phyloP scores from a whole-genome alignment of 148 eudicot genomes.

The Vaccinium darrowii region DNA sequence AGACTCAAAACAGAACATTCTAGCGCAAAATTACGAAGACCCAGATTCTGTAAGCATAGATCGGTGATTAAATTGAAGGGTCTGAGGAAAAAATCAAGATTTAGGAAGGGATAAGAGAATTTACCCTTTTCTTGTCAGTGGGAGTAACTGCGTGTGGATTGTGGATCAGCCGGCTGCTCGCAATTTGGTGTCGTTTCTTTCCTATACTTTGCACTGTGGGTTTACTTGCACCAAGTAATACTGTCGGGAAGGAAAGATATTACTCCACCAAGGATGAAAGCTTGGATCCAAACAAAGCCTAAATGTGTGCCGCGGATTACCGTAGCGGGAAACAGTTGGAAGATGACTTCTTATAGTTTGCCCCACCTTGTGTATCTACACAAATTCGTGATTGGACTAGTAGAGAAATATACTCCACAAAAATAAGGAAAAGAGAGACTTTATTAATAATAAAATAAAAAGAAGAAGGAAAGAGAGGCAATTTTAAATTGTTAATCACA shows the following conservation, averaged over 20 bases:
- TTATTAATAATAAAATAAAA: too few species aligned
- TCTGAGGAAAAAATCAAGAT: not conserved
- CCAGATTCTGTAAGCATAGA: slow-evolving; percentile 4
- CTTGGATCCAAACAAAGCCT: not conserved
- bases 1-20: not conserved
- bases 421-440: too few species aligned
- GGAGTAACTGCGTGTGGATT: not conserved
- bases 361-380: not conserved
- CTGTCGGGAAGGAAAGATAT: not conserved
- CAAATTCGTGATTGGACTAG: too few species aligned
- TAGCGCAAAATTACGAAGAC: not conserved
- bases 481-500: too few species aligned
- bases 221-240: not conserved
- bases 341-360: not conserved
- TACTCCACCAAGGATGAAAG: not conserved
- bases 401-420: too few species aligned
- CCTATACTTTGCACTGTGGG: not conserved
- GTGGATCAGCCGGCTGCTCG: not conserved
- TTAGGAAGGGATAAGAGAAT: not conserved
- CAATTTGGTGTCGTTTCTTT: not conserved
- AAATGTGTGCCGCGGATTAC: not conserved
- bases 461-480: too few species aligned
- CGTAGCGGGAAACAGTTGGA: not conserved
- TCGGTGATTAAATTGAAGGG: not conserved
- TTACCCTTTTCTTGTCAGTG: not conserved